Conservation (phyloP, 2,329 filamentous ascomycete genomes). For the Coleophoma eucalyptorum region DNA sequence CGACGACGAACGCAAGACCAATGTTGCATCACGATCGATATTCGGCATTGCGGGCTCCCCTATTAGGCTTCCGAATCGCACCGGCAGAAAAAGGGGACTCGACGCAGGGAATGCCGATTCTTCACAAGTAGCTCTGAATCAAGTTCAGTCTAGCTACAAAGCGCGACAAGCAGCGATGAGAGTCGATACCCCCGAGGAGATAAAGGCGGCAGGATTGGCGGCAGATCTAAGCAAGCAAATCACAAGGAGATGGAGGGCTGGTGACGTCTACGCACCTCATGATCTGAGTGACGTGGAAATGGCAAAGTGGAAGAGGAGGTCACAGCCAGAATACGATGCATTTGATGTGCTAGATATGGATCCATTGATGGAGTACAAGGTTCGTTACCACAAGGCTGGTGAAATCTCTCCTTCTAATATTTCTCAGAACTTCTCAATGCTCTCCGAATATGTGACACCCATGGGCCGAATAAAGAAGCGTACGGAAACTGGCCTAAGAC, state of each 20-base stretch:
- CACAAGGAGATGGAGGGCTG: conserved; percentile 67
- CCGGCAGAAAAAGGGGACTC: too few species aligned
- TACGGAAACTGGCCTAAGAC: conserved; percentile 73
- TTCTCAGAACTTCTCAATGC: conserved; percentile 80
- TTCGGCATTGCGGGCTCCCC: too few species aligned
- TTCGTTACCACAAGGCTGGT: conserved; percentile 34
- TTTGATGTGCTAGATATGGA: conserved; percentile 78
- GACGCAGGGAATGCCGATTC: too few species aligned
- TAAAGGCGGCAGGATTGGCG: conserved; percentile 18
- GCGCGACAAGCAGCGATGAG: not conserved
- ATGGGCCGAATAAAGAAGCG: conserved; percentile 82
- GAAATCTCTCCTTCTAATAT: not conserved
- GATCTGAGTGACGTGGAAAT: conserved; percentile 78
- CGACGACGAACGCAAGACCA: too few species aligned
- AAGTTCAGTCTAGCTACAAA: not conserved
- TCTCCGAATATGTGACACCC: conserved; percentile 81
- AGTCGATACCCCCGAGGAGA: too few species aligned
- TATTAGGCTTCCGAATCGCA: too few species aligned
- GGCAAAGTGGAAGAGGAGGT: conserved; percentile 69
- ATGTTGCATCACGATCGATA: too few species aligned
- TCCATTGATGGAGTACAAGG: conserved; percentile 84
- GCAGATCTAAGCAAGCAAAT: conserved; percentile 59
- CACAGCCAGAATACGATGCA: conserved; percentile 59
- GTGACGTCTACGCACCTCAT: conserved; percentile 88
- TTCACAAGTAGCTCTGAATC: too few species aligned